Evolutionary conservation across 495 filamentous ascomycete genomes (phyloP), one percentile per base, ranked within the genome.

Genomic region (Chaetomium tenue): DNA sequence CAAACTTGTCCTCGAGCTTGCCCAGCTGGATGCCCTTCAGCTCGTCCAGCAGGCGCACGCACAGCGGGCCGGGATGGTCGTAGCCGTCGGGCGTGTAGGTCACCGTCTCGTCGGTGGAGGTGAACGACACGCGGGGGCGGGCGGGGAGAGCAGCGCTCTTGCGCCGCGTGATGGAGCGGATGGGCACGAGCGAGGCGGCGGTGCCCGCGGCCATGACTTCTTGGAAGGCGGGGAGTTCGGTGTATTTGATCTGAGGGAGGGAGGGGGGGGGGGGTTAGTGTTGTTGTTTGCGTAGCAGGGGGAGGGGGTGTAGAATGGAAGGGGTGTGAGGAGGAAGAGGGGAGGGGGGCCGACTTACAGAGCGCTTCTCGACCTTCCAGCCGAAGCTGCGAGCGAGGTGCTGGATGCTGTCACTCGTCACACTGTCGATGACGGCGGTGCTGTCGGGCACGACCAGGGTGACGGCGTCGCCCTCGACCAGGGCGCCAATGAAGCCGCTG

Each of bases 141-240:
- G 73, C 68, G 7, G 71, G 68, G 0, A 76, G 82, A 5, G 83
- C 84, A 15, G 75, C 15, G 55, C 65, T 53, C 60, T 59, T 59
- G 66, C 81, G 83, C 72, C 89, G 87, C 1, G 89, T 91, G 67
- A 98, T 96, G 56, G 88, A 92, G 58, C 87, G 87, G 71, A 98
- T 91, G 1, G 94, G 94, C 12, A 97, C 92, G 50, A 98, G 79
- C 1, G 91, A 90, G 0, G 93, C 94, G 5, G 94, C 94, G 0
- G 94, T 98, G 0, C 94, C 94, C 1, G 91, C 92, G 4, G 93
- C 94, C 77, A 97, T 83, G 22, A 98, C 87, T 75, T 98, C 94
- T 52, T 80, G 81, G 77, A 98, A 97, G 8, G 76, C 72, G 16
- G 77, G 72, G 11, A 97, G 79, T 66, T 98, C 93, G n/a, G 84